Conservation (phyloP, 768 basidiomycete species). For the Fomitopsis serialis region DNA sequence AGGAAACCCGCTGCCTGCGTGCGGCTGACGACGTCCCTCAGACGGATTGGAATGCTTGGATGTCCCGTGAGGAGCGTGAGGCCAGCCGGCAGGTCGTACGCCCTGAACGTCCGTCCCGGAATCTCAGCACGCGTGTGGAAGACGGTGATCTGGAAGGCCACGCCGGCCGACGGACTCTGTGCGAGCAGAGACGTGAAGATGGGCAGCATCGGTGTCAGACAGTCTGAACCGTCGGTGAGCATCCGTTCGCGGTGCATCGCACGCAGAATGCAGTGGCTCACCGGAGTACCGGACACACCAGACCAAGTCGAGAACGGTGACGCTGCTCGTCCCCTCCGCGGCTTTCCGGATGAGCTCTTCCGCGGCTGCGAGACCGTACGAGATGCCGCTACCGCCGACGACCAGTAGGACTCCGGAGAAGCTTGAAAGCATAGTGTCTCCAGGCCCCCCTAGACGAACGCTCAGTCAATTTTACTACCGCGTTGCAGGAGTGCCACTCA, state of each 20-base stretch:
- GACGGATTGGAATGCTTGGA: constrained; percentile 7
- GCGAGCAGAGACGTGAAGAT: constrained; percentile 33
- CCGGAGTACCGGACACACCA: constrained; percentile 45
- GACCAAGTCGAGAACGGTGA: constrained; percentile 44
- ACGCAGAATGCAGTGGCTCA: constrained; percentile 19
- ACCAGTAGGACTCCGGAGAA: constrained; percentile 52
- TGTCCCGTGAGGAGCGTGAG: constrained; percentile 25
- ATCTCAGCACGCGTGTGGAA: constrained; percentile 36
- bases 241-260: constrained; percentile 10
- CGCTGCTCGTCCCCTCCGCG: constrained; percentile 28
- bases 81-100: constrained; percentile 22
- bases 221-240: constrained; percentile 20
- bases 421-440: constrained; percentile 41
- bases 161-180: constrained; percentile 21
- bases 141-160: constrained; percentile 33
- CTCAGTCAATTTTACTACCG: neutral
- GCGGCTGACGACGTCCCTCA: neutral
- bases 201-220: constrained; percentile 33
- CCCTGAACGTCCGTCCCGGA: constrained; percentile 4
- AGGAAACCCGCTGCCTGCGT: neutral
- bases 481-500: constrained; percentile 8
- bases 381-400: constrained; percentile 59
- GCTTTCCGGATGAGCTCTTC: constrained; percentile 44
- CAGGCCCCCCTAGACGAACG: constrained; percentile 30
- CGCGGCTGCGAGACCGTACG: constrained; percentile 45